These are phyloP conservation scores for Bryopsis sp. DNA, from an alignment of 139 green algal species.

Conservation along the genomic window DNA sequence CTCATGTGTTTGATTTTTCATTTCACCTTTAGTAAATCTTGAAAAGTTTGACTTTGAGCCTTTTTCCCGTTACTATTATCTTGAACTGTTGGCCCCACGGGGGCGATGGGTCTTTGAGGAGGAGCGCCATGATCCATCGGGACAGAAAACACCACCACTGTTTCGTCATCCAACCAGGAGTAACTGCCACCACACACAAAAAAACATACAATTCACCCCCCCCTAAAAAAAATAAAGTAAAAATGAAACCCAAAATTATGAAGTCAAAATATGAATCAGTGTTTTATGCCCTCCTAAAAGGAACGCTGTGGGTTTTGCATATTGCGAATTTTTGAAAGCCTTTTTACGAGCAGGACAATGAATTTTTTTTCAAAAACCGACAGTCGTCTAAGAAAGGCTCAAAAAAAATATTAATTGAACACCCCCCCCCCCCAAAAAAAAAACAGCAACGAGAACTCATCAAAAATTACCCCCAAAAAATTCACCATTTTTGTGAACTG, in stretches of 20 bases:
- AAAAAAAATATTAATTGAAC: background rate
- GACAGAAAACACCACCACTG: slow-evolving; percentile 56
- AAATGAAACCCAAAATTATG: background rate
- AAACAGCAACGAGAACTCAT: background rate
- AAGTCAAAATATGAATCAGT: background rate
- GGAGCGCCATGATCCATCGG: slow-evolving; percentile 26
- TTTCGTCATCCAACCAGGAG: slow-evolving; percentile 73
- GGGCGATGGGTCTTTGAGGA: slow-evolving; percentile 34
- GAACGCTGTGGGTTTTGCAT: no score
- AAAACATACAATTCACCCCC: background rate
- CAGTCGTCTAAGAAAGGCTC: slow-evolving; percentile 42
- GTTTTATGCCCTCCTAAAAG: no score
- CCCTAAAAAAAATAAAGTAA: background rate
- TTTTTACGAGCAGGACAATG: slow-evolving; percentile 2
- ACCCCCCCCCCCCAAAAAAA: background rate
- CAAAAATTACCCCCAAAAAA: background rate
- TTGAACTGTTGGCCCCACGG: slow-evolving; percentile 73
- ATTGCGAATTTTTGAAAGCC: no score
- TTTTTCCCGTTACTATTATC: slow-evolving; percentile 61
- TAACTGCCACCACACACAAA: slow-evolving; percentile 38
- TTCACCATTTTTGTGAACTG: background rate
- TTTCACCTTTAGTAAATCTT: slow-evolving; percentile 76
- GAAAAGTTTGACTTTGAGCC: slow-evolving; percentile 82
- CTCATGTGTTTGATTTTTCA: slow-evolving; percentile 13
- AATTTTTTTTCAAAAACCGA: slow-evolving; percentile 6